phyloP scores from a whole-genome alignment of 2,329 filamentous ascomycete species.

The Fusarium sacchari region DNA sequence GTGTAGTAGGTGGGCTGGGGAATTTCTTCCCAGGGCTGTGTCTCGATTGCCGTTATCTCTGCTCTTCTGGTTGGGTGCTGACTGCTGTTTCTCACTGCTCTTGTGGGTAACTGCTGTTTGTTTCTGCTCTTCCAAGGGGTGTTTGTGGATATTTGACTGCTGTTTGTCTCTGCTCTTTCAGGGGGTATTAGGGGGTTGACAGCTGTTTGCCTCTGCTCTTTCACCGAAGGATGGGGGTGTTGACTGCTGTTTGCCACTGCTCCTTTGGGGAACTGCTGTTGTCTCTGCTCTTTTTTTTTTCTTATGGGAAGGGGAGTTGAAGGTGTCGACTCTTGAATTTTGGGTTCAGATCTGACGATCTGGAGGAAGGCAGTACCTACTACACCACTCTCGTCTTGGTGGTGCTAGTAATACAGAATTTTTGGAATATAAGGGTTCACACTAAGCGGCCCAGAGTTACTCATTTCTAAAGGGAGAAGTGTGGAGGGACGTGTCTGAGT shows the following conservation, averaged over 20 bases:
- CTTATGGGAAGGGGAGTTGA: neutral
- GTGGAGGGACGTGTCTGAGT: too few species aligned
- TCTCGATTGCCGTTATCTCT: neutral
- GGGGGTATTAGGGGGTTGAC: neutral
- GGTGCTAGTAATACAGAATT: neutral
- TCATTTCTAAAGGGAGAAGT: rapidly evolving
- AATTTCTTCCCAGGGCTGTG: neutral
- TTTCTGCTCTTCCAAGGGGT: neutral
- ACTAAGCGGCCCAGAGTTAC: rapidly evolving
- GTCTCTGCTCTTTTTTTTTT: too few species aligned
- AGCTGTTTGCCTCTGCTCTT: neutral
- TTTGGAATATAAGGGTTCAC: neutral
- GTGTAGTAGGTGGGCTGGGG: neutral
- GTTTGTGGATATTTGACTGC: too few species aligned
- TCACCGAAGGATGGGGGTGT: neutral
- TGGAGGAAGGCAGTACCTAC: neutral
- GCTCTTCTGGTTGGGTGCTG: neutral
- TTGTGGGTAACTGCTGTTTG: neutral
- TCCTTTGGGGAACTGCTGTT: neutral
- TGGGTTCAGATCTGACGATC: neutral
- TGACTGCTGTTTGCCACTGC: neutral
- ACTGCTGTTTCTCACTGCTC: neutral
- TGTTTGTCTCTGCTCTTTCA: too few species aligned
- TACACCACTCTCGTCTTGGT: neutral
- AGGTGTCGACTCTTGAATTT: neutral